Percentiles rank a stretch among this genome's conserved stretches.
phyloP scores from a whole-genome alignment of 2,329 filamentous ascomycete genomes.

The Cytospora piceicola region DNA sequence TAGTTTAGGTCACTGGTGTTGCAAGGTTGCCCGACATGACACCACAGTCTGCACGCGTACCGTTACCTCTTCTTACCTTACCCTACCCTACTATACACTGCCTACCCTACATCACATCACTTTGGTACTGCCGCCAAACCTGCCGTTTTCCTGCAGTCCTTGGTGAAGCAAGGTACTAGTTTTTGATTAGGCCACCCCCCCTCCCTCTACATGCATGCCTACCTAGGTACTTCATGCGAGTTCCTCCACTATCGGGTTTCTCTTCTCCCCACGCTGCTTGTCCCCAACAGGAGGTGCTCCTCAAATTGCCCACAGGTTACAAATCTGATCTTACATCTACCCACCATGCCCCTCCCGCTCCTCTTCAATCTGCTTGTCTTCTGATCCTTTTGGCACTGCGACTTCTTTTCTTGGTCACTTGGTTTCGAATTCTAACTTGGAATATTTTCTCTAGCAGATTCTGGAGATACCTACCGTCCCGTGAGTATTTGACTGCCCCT shows the following conservation, averaged over 20 bases:
- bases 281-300: constrained; percentile 20
- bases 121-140: constrained; percentile 11
- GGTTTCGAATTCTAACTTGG: constrained; percentile 44
- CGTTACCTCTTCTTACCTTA: constrained; percentile 5
- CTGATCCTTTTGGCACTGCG: constrained; percentile 12
- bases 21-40: not conserved
- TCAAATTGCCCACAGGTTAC: constrained; percentile 28
- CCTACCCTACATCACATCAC: constrained; percentile 4
- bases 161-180: constrained; percentile 10
- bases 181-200: constrained; percentile 12
- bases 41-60: constrained; percentile 10
- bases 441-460: constrained; percentile 55
- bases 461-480: constrained; percentile 64
- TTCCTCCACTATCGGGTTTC: constrained; percentile 26
- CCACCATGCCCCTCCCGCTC: constrained; percentile 24
- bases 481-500: constrained; percentile 47
- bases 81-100: constrained; percentile 2
- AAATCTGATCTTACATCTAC: constrained; percentile 27
- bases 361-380: constrained; percentile 21
- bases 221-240: constrained; percentile 15
- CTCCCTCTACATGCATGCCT: constrained; percentile 10
- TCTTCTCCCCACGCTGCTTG: constrained; percentile 23
- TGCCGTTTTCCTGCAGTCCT: constrained; percentile 13
- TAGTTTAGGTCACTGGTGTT: not conserved
- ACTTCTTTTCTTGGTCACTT: constrained; percentile 14